Evolutionary conservation across 2,329 filamentous ascomycete genomes (phyloP).

Genomic region (Botryosphaeria dothidea): DNA sequence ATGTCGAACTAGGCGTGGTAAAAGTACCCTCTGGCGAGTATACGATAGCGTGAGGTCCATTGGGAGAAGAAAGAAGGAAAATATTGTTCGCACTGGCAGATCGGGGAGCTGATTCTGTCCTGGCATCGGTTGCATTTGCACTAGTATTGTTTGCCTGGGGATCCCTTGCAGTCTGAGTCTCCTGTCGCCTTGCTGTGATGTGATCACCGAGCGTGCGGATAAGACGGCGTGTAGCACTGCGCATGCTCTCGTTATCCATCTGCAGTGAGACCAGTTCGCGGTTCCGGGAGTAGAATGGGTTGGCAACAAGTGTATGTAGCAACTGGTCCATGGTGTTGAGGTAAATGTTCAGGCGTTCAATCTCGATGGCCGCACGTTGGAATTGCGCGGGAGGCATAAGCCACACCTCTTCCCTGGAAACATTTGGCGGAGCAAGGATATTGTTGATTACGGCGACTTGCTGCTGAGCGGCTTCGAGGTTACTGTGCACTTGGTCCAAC

Average conservation of each 20-base stretch:
- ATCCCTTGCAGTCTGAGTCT: not conserved
- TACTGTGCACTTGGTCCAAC: constrained; percentile 8
- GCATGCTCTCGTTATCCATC: constrained; percentile 30
- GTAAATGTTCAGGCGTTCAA: constrained; percentile 17
- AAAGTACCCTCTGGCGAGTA: constrained; percentile 19
- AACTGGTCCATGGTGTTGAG: constrained; percentile 32
- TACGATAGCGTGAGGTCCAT: constrained; percentile 37
- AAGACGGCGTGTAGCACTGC: constrained; percentile 18
- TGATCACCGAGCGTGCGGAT: not conserved
- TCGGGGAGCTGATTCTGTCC: not conserved
- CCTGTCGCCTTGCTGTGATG: not conserved
- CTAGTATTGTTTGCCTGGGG: not conserved
- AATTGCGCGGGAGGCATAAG: not conserved
- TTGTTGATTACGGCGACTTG: constrained; percentile 7
- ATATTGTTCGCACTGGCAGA: constrained; percentile 28
- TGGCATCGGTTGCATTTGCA: not conserved
- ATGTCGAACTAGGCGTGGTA: not conserved
- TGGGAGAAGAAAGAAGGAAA: constrained; percentile 38
- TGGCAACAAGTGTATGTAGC: constrained; percentile 26
- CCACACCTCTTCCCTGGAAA: not conserved
- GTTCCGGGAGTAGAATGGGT: constrained; percentile 31
- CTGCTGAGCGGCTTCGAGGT: not conserved
- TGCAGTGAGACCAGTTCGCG: constrained; percentile 32
- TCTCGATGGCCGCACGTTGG: constrained; percentile 9
- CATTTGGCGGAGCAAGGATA: constrained; percentile 4